These are phyloP conservation scores for Psidium guajava DNA, from an alignment of 345 rosid species.

Conservation along the genomic window DNA sequence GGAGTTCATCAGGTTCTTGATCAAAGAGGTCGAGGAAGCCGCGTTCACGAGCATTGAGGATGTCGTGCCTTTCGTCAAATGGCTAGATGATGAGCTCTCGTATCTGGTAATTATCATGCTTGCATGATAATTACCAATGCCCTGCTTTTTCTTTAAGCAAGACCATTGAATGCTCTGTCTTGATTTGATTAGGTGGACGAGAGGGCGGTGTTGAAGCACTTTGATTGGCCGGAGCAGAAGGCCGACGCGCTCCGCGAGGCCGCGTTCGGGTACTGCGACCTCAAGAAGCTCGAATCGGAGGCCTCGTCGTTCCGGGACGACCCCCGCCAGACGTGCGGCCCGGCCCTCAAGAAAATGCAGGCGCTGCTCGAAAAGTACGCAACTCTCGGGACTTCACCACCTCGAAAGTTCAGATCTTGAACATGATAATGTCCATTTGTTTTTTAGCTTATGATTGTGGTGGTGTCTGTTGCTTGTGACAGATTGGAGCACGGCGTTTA, in stretches of 20 bases:
- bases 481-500: constrained; percentile 93
- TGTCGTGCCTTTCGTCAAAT: constrained; percentile 89
- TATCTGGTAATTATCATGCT: constrained; percentile 37
- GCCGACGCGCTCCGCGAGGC: constrained; percentile 90
- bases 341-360: constrained; percentile 91
- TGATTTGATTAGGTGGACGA: constrained; percentile 56
- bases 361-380: constrained; percentile 75
- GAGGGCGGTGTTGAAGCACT: constrained; percentile 85
- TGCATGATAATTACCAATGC: no score
- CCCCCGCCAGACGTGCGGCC: constrained; percentile 49
- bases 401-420: not conserved
- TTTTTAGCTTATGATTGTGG: not conserved
- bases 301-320: constrained; percentile 66
- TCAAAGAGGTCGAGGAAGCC: constrained; percentile 79
- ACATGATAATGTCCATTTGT: not conserved
- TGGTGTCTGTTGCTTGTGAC: not conserved
- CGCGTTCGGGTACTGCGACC: constrained; percentile 83
- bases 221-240: constrained; percentile 90
- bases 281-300: constrained; percentile 72
- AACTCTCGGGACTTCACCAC: not conserved
- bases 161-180: not conserved
- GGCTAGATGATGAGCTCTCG: constrained; percentile 95
- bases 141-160: not conserved
- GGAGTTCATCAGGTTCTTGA: constrained; percentile 79
- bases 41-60: constrained; percentile 75